Conservation (phyloP, 2,329 filamentous ascomycete genomes). For the Pyrenochaeta sp. region DNA sequence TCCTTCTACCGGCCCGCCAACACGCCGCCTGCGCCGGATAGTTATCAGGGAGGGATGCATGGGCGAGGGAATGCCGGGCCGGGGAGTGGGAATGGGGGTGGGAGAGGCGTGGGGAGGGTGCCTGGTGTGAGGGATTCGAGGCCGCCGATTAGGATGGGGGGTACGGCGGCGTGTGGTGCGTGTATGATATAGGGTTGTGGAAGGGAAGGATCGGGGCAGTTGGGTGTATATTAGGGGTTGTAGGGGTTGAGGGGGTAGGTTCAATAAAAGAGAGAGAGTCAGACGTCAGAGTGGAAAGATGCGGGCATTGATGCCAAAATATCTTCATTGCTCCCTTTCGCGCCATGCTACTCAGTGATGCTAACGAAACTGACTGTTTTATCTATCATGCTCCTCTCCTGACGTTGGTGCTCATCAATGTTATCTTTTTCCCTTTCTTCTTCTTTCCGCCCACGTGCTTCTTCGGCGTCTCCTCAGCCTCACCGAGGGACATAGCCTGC, state of each 20-base stretch:
- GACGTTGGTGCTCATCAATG: conserved; percentile 72
- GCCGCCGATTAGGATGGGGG: conserved; percentile 38
- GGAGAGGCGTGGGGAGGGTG: conserved; percentile 30
- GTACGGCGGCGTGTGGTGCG: conserved; percentile 38
- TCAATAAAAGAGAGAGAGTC: background rate
- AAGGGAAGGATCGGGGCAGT: no score
- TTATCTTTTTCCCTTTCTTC: conserved; percentile 74
- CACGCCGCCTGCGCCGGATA: conserved; percentile 25
- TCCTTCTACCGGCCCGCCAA: conserved; percentile 35
- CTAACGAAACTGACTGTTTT: conserved; percentile 18
- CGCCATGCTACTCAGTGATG: conserved; percentile 36
- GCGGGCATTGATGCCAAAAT: background rate
- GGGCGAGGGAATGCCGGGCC: conserved; percentile 35
- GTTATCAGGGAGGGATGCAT: conserved; percentile 45
- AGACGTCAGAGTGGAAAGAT: background rate
- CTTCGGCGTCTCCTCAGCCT: conserved; percentile 36
- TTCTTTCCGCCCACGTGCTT: conserved; percentile 60
- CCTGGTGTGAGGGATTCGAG: conserved; percentile 34
- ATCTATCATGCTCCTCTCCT: conserved; percentile 60
- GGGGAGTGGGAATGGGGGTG: conserved; percentile 12
- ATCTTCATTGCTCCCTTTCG: conserved; percentile 33
- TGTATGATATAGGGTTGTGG: conserved; percentile 29
- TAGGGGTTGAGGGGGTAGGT: no score
- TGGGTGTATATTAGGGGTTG: no score
- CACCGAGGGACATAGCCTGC: conserved; percentile 50